phyloP scores from a whole-genome alignment of 345 rosid species.

The Dipteronia dyeriana region DNA sequence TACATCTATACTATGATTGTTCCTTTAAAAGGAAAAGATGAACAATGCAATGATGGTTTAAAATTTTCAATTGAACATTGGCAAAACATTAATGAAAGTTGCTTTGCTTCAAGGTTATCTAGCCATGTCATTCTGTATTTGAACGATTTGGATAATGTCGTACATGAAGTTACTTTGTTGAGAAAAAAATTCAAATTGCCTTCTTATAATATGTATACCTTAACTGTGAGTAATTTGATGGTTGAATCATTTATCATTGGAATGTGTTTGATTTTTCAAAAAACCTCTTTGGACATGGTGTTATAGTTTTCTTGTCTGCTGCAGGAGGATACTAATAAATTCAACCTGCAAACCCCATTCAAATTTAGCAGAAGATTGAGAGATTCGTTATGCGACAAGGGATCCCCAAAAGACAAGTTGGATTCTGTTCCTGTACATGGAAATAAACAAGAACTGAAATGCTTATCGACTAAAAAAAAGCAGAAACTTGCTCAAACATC shows the following conservation, averaged over 20 bases:
- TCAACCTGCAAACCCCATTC: slow-evolving; percentile 33
- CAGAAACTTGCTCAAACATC: slow-evolving; percentile 23
- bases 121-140: background rate
- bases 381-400: slow-evolving; percentile 25
- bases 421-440: slow-evolving; percentile 15
- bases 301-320: slow-evolving; percentile 20
- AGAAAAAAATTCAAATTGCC: background rate
- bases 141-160: background rate
- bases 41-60: too few species aligned
- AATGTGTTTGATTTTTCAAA: slow-evolving; percentile 4
- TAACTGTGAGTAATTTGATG: background rate
- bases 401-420: slow-evolving; percentile 19
- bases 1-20: background rate
- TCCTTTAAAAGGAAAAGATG: too few species aligned
- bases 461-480: slow-evolving; percentile 29
- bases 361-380: slow-evolving; percentile 22
- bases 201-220: background rate
- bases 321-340: slow-evolving; percentile 32
- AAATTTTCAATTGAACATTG: too few species aligned
- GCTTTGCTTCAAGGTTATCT: background rate
- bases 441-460: slow-evolving; percentile 28
- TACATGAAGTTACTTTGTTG: background rate
- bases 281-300: background rate
- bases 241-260: background rate
- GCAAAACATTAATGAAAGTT: background rate